Conservation (phyloP, 441 rosid species). For the Manihot esculenta region DNA sequence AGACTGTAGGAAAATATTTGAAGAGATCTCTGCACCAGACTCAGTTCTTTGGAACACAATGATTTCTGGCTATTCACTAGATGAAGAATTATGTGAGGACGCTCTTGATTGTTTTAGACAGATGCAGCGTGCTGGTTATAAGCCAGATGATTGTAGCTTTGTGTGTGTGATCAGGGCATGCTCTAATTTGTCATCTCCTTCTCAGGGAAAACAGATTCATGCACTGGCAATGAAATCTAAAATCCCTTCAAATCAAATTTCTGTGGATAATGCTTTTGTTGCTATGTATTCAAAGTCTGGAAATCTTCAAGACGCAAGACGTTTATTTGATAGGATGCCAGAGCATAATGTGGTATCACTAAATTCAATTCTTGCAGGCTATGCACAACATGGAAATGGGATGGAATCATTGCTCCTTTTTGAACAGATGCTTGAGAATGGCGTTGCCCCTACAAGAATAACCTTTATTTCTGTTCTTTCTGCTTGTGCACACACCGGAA, state of each 20-base stretch:
- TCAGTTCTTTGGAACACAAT: conserved; percentile 90
- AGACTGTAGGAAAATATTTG: conserved; percentile 58
- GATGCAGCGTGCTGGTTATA: conserved; percentile 58
- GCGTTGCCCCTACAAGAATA: conserved; percentile 59
- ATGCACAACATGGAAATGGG: conserved; percentile 73
- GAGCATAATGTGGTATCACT: conserved; percentile 61
- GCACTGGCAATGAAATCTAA: conserved; percentile 62
- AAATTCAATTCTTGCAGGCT: conserved; percentile 78
- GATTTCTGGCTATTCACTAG: conserved; percentile 75
- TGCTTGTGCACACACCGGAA: conserved; percentile 82
- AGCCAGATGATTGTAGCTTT: conserved; percentile 84
- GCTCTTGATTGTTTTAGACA: conserved; percentile 62
- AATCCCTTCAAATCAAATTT: conserved; percentile 57
- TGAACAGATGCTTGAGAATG: conserved; percentile 52
- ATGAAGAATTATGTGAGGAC: conserved; percentile 60
- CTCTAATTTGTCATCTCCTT: conserved; percentile 69
- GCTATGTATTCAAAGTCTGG: conserved; percentile 79
- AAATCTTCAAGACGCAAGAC: conserved; percentile 58
- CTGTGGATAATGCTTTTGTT: conserved; percentile 67
- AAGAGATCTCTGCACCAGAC: conserved; percentile 58
- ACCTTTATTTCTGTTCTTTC: conserved; percentile 84
- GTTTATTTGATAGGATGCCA: conserved; percentile 63
- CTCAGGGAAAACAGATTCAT: conserved; percentile 79
- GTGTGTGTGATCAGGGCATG: conserved; percentile 70
- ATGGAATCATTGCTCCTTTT: conserved; percentile 56